Evolutionary conservation across 2,329 filamentous ascomycete genomes (phyloP), one percentile per base, ranked within the genome.

Genomic region (Sporothrix mexicana): DNA sequence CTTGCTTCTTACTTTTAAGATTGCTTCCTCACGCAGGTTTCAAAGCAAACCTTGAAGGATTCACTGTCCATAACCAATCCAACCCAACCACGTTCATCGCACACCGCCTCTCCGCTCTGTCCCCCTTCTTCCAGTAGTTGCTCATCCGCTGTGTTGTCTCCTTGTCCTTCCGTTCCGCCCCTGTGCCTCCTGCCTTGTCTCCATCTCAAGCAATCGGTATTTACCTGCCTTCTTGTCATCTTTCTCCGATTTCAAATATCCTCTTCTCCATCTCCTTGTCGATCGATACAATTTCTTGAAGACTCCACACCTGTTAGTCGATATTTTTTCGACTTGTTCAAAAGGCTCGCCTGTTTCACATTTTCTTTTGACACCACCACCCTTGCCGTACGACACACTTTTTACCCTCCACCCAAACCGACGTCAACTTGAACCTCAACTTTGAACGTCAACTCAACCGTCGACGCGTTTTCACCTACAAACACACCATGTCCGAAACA

Each of bases 101-200:
- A 67, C 64, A 67, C 64, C 64, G 64, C 64, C 23, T 67, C 64
- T 67, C 64, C 47, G 64, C 23, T 67, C 51, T 51, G 64, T 51
- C 20, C 64, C 30, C 47, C 45, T n/a, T 51, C 17, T 49, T 23
- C 43, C 15, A 67, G 30, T 23, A 12, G 8, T 43, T 47, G n/a
- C 2, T 17, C 41, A 12, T 55, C 20, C 51, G 23, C n/a, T 20
- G 13, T 17, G 23, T 41, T 47, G n/a, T n/a, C 9, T 41, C 57
- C n/a, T 64, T 17, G 3, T 55, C 51, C 23, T 55, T 55, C 20
- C 51, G n/a, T 55, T 55, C 9, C 23, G 9, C 30, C 30, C 51
- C 23, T 10, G 3, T 55, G 20, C 12, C 10, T 4, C 8, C 10
- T 47, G 9, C 51, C n/a, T 23, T 55, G 20, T 23, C 51, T 55